Base-by-base conservation (phyloP, 768 basidiomycete genomes). In the Trametes cinnabarina region DNA sequence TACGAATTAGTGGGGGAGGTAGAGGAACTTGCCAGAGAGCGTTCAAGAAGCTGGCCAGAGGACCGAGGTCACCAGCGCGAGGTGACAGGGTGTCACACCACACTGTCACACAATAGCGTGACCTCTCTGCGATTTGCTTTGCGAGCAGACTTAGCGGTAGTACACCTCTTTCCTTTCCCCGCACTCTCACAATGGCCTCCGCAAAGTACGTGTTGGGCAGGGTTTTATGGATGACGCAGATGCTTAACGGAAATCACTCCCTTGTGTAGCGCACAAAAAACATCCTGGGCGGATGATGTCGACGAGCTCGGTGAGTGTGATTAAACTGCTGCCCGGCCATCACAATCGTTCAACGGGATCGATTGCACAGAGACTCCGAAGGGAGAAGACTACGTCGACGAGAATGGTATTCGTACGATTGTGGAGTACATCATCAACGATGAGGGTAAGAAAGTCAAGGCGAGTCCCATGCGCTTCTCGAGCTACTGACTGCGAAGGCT, bases 381-480 rank as follows among this genome's bases (percentile, higher is more conserved):
- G 78, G 74, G 75, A 63, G 82, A 88, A 65, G 89, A 93, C 66
- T 88, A 79, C 57, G 78, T 88, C 42, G 90, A 94, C 64, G 88
- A 90, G 60, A 89, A 94, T 64, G 96, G 96, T 1, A 80, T 98
- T 64, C 82, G 90, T 19, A 88, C 88, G n/a, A 88, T 85, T 0
- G 78, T 91, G 44, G 92, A 93, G 68, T 94, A 89, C 72, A 78
- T 79, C 25, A 72, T 90, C 51, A 94, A 98, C 65, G 96, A 98
- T 32, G 88, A 95, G 26, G 96, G 94, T 7, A 93, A 94, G 76
- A 94, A 90, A 71, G 85, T 98, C 71, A 99, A 98, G 79, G 94
- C 91, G 63, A 39, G 77, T 63, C 41, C 25, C 44, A 43, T 9
- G 8, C 47, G 15, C 12, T n/a, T 10, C 8, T 39, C 7, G 14